phyloP scores from a whole-genome alignment of 805 yeast genomes.

The Scheffersomyces lignosus region DNA sequence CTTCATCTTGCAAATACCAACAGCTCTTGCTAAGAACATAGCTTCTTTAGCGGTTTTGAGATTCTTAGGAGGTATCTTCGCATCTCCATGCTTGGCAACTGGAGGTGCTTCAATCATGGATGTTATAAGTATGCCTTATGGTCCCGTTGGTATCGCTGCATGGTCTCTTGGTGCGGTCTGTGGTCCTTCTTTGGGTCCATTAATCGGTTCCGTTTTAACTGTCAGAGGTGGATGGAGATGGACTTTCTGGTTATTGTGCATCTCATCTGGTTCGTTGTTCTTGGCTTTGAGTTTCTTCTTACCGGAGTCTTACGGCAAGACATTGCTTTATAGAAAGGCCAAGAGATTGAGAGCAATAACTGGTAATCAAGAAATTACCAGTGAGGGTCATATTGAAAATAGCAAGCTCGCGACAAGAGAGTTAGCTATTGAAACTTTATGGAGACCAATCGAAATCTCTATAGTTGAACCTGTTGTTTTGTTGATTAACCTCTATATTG shows the following conservation, averaged over 20 bases:
- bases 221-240: slow-evolving; percentile 52
- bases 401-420: slow-evolving; percentile 17
- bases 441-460: slow-evolving; percentile 53
- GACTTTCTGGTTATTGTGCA: slow-evolving; percentile 52
- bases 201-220: slow-evolving; percentile 53
- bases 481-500: slow-evolving; percentile 51
- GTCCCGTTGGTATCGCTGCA: slow-evolving; percentile 47
- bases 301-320: slow-evolving; percentile 51
- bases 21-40: slow-evolving; percentile 50
- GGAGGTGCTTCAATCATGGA: slow-evolving; percentile 62
- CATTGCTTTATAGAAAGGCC: slow-evolving; percentile 50
- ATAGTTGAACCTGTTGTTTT: slow-evolving; percentile 57
- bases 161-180: slow-evolving; percentile 57
- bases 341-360: slow-evolving; percentile 47
- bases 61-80: slow-evolving; percentile 53
- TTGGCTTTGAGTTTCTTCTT: slow-evolving; percentile 34
- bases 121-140: slow-evolving; percentile 38
- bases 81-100: slow-evolving; percentile 57
- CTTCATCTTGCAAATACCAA: slow-evolving; percentile 54
- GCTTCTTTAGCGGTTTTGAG: slow-evolving; percentile 52
- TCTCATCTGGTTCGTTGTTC: slow-evolving; percentile 38
- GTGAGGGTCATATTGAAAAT: slow-evolving; percentile 39
- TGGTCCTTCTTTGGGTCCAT: slow-evolving; percentile 59
- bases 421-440: slow-evolving; percentile 31
- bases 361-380: slow-evolving; percentile 46